Base-by-base conservation (phyloP, 768 basidiomycete genomes). In the Leccinum obscurum region DNA sequence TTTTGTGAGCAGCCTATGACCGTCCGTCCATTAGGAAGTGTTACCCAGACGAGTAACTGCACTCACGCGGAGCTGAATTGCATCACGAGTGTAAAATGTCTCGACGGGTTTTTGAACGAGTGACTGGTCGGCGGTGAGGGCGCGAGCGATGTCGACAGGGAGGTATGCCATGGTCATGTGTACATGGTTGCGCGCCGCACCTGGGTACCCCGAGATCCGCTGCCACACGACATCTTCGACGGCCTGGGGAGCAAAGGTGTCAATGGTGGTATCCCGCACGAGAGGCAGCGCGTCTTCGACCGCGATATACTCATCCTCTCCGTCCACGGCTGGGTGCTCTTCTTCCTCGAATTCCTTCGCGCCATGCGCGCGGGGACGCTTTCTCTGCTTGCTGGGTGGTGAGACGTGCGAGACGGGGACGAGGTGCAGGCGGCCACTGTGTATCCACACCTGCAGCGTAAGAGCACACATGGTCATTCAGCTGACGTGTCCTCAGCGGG, bases 11-110 rank as follows among this genome's bases (percentile, higher is more conserved):
- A 41, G 88, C 83, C 94, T 96, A 64, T n/a, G 52, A 26, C 15
- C 41, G n/a, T 30, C 54, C 49, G 49, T 50, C 20, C 13, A 51
- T 66, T 61, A 62, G 55, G 30, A 54, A 30, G 55, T 10, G 52
- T 7, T 8, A 34, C 30, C 48, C 32, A 37, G 50, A 6, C 15
- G 9, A 39, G 52, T 26, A n/a, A 39, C 34, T 22, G 35, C 48
- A 73, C 87, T 74, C 74, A 96, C 93, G 41, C 95, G 86, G 56
- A 98, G 78, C 72, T 95, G 94, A 14, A 89, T 79, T 1, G 92
- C 90, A 77, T 98, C 97, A 56, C 97, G 83, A 4, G 95, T 97
- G 73, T 99, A 99, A 73, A 99, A 99, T 4, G 90, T 83, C 74
- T 95, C 95, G 3, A 91, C 83, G 0, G 95, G 91, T 67, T 87